Conservation (phyloP, 2,329 filamentous ascomycete genomes). For the Aspergillus quadricinctus region DNA sequence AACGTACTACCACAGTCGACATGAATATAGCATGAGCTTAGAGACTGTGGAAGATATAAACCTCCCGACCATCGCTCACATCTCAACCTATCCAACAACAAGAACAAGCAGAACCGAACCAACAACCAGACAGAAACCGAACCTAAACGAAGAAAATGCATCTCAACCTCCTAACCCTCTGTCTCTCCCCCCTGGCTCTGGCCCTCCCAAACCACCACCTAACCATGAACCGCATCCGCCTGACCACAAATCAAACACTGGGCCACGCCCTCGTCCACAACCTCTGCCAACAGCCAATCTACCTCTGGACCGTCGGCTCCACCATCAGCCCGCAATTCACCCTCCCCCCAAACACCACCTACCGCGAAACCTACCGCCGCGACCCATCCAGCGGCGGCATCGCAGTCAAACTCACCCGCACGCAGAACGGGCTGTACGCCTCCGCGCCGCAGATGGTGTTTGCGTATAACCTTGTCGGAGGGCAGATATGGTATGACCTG, state of each 20-base stretch:
- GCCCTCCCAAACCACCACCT: background rate
- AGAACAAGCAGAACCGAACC: too few species aligned
- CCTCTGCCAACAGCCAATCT: constrained; percentile 29
- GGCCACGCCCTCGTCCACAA: constrained; percentile 35
- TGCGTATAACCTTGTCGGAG: constrained; percentile 35
- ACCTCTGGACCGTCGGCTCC: constrained; percentile 37
- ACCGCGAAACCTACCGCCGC: constrained; percentile 33
- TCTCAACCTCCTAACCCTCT: constrained; percentile 1
- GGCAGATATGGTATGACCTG: constrained; percentile 40
- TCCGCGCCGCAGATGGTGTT: constrained; percentile 38
- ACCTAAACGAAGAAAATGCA: background rate
- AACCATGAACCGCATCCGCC: too few species aligned
- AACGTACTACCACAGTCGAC: too few species aligned
- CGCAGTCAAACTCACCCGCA: constrained; percentile 39
- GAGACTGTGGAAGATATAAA: too few species aligned
- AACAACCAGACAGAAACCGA: too few species aligned
- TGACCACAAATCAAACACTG: too few species aligned
- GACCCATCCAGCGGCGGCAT: constrained; percentile 37
- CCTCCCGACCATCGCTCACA: background rate
- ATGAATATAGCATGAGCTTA: too few species aligned
- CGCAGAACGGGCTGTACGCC: constrained; percentile 29
- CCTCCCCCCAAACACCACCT: constrained; percentile 22
- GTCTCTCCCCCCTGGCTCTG: background rate
- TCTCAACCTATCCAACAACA: background rate
- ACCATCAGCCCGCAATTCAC: constrained; percentile 17